Base-by-base conservation (phyloP, 257 asterid genomes). In the Asclepias syriaca region DNA sequence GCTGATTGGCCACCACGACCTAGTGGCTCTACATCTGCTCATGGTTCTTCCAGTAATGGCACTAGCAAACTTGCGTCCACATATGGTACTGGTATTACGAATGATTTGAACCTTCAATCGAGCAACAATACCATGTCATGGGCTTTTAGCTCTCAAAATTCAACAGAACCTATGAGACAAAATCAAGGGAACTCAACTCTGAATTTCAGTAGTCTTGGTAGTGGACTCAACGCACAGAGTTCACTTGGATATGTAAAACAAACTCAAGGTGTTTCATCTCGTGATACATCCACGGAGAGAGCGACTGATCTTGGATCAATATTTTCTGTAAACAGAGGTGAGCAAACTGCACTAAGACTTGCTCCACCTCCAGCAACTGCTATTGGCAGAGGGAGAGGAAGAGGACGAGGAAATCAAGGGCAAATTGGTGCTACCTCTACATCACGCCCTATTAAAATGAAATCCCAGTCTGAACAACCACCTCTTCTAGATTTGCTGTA, bases 1-100 rank as follows among this genome's bases (percentile, higher is more conserved):
- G 95, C 98, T 71, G 82, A 95, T 82, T 95, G 99, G 98, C 98
- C 98, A 13, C 95, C 96, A 27, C 87, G 88, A 61, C 77, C 88
- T 69, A 85, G 85, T 79, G 88, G 86, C 63, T 22, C 90, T 56
- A 59, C 85, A 10, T 73, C 66, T 69, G 84, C 75, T 74, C 71
- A 89, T 72, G 83, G 83, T 69, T 78, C 84, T 64, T 70, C 75
- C 29, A 84, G 72, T 80, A 87, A 89, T 65, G 93, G 90, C 53
- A 72, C 73, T 56, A 81, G 77, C 65, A 84, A 71, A 21, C 64
- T 70, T 58, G 87, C 79, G 63, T 56, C 84, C 51, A 71, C 37
- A 70, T 77, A 64, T 29, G 84, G 64, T 72, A 73, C 85, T 45
- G 69, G 77, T 53, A 64, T 73, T 56, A 58, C 83, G 59, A 86